Conservation (phyloP, 116 monocot genomes). For the Cymodocea nodosa region DNA sequence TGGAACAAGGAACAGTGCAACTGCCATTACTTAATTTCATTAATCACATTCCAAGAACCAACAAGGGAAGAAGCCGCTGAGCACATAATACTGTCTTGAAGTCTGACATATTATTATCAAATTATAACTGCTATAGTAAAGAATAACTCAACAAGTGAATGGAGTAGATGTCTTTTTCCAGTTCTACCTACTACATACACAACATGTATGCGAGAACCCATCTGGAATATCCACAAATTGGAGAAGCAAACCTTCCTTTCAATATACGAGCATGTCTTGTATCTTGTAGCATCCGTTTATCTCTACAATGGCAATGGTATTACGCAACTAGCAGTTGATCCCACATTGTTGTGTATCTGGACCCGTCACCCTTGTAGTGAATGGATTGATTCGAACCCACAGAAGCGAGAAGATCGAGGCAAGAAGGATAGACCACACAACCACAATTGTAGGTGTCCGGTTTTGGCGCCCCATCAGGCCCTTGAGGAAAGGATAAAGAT, state of each 20-base stretch:
- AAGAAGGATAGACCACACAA: conserved; percentile 85
- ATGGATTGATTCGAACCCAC: conserved; percentile 81
- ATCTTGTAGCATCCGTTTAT: neutral
- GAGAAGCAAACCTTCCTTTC: neutral
- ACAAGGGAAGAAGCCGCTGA: neutral
- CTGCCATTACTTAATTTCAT: neutral
- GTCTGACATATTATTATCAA: neutral
- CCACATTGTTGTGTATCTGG: conserved; percentile 77
- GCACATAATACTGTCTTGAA: neutral
- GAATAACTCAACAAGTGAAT: neutral
- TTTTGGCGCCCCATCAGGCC: conserved; percentile 89
- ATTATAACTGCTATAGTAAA: neutral
- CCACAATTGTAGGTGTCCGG: conserved; percentile 72
- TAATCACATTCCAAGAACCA: neutral
- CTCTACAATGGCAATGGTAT: neutral
- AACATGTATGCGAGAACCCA: neutral
- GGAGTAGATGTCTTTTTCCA: neutral
- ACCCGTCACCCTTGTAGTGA: conserved; percentile 77
- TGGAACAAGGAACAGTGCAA: neutral
- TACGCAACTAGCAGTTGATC: conserved; percentile 50
- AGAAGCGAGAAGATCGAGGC: conserved; percentile 78
- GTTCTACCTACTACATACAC: neutral
- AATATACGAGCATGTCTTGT: neutral
- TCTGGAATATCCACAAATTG: neutral
- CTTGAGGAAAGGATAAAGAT: conserved; percentile 83